phyloP scores from a whole-genome alignment of 495 filamentous ascomycete species.

The Niebla homalea region DNA sequence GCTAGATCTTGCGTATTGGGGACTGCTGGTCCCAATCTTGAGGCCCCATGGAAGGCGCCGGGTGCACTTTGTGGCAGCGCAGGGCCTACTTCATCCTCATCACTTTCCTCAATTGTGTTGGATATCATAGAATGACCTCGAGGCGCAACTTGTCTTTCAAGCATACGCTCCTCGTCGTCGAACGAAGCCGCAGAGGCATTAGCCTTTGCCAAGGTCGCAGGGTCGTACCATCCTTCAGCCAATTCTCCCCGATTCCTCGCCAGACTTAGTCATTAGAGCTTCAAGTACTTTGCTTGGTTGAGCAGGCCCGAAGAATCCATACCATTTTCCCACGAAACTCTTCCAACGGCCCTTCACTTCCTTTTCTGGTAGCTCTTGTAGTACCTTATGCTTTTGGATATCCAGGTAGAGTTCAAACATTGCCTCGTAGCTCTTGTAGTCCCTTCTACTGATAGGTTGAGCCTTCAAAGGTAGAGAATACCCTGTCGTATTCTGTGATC shows the following conservation, averaged over 20 bases:
- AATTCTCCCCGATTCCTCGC: constrained; percentile 83
- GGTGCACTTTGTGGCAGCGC: constrained; percentile 36
- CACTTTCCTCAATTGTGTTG: constrained; percentile 34
- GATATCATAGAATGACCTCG: neutral
- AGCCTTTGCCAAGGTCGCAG: constrained; percentile 45
- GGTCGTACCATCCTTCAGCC: constrained; percentile 88
- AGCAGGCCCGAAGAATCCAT: constrained; percentile 18
- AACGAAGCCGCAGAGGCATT: constrained; percentile 14
- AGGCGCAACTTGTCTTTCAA: constrained; percentile 6
- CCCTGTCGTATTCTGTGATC: constrained; percentile 1
- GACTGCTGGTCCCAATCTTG: constrained; percentile 52
- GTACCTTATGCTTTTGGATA: constrained; percentile 62
- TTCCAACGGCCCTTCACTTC: constrained; percentile 83
- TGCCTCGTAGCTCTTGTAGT: constrained; percentile 47
- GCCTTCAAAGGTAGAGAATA: constrained; percentile 53
- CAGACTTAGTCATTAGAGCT: constrained; percentile 25
- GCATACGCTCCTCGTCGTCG: constrained; percentile 2
- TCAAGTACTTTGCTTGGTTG: neutral
- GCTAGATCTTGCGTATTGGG: constrained; percentile 65
- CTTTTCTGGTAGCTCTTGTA: constrained; percentile 50
- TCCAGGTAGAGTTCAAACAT: constrained; percentile 83
- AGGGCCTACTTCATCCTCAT: constrained; percentile 62
- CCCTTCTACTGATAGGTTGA: constrained; percentile 47
- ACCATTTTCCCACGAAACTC: constrained; percentile 85
- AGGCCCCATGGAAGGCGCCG: constrained; percentile 10